Conservation (phyloP, 352 stramenopile species). For the Peronospora belbahrii region DNA sequence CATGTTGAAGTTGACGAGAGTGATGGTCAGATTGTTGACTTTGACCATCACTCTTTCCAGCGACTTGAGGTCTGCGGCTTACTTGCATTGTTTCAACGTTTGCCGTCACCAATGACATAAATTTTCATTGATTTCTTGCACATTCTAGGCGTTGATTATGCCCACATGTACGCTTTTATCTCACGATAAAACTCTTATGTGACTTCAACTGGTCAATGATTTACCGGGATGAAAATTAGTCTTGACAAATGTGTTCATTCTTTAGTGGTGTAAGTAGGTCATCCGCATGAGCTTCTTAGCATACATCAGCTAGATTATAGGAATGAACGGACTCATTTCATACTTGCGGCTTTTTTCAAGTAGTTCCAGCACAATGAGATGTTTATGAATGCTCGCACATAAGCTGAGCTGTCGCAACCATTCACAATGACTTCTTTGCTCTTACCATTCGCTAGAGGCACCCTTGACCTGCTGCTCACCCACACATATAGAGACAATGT, state of each 20-base stretch:
- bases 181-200: slow-evolving; percentile 33
- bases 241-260: slow-evolving; percentile 59
- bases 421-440: background rate
- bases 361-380: background rate
- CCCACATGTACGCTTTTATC: slow-evolving; percentile 25
- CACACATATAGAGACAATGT: slow-evolving; percentile 69
- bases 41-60: background rate
- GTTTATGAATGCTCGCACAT: background rate
- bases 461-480: slow-evolving; percentile 47
- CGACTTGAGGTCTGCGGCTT: slow-evolving; percentile 33
- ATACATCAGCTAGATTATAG: slow-evolving; percentile 35
- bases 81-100: slow-evolving; percentile 38
- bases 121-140: background rate
- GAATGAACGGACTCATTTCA: slow-evolving; percentile 42
- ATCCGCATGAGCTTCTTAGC: slow-evolving; percentile 47
- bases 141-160: background rate
- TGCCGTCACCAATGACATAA: slow-evolving; percentile 10
- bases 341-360: slow-evolving; percentile 15
- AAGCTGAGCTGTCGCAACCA: background rate
- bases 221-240: slow-evolving; percentile 33
- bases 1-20: slow-evolving; percentile 10
- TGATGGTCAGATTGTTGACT: slow-evolving; percentile 12
- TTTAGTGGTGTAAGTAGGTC: slow-evolving; percentile 44
- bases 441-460: slow-evolving; percentile 16
- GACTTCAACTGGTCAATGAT: slow-evolving; percentile 41